Evolutionary conservation across 768 basidiomycete species (phyloP), one percentile per base, ranked within the genome.

Genomic region (Royoungia palumana): DNA sequence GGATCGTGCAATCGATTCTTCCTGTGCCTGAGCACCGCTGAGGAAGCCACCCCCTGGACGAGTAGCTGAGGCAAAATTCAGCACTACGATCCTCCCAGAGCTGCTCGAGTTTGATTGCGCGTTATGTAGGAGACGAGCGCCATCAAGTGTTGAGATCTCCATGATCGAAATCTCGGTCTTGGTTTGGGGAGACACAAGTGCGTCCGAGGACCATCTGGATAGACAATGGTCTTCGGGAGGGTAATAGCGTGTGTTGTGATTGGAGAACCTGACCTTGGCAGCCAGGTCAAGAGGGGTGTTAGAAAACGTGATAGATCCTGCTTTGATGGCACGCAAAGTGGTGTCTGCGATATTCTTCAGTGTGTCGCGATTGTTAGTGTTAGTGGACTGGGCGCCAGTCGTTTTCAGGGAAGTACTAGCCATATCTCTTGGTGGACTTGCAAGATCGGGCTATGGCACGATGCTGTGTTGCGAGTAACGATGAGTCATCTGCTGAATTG

Each of bases 11-110:
- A 91, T 77, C 32, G 82, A 83, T 64, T 91, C 88, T 63, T 91
- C 89, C 58, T 91, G 88, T 2, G 89, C 88, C 50, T 82, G 79
- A 0, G 85, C 80, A 14, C 88, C 89, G 47, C 66, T 74, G 49
- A 78, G 74, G 66, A 91, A 89, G 6, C 89, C 89, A 4, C 89
- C 87, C 2, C 88, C 87, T 1, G 85, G 83, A 32, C 80, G 79
- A 43, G 77, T 84, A 4, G 88, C 87, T 1, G 83, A 85, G 2
- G 87, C 87, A 58, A 89, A 89, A 61, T 83, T 89, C 24, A 90
- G 77, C 14, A 89, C 67, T 17, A 85, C 86, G 11, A 87, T 66
- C 70, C 46, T 73, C 46, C 60, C 58, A 25, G 28, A 38, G 35
- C 46, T 52, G 21, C 48, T 43, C 39, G 49, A 47, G 41, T 47